Conservation (phyloP, 768 basidiomycete genomes). For the Pulveroboletus sp. region DNA sequence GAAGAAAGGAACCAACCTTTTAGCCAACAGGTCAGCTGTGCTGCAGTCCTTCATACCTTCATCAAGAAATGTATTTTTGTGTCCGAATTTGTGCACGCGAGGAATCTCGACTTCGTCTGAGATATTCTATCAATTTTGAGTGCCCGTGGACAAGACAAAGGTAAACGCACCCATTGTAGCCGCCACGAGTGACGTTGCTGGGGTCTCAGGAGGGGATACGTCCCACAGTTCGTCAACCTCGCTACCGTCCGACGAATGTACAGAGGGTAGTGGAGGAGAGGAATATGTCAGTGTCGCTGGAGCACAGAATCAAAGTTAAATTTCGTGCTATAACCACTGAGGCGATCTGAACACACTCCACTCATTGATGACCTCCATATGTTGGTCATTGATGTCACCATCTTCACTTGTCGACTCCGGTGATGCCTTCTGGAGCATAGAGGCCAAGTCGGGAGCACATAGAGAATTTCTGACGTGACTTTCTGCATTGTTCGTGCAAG, state of each 20-base stretch:
- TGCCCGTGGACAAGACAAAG: neutral
- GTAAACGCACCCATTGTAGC: constrained; percentile 47
- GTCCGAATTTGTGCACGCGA: constrained; percentile 44
- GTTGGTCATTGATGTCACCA: constrained; percentile 41
- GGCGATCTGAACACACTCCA: constrained; percentile 48
- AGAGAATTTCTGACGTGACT: constrained; percentile 8
- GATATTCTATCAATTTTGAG: constrained; percentile 3
- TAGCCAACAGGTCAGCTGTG: constrained; percentile 14
- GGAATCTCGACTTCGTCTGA: constrained; percentile 55
- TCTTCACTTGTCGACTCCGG: constrained; percentile 36
- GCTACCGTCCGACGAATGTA: constrained; percentile 36
- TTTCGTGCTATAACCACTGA: neutral
- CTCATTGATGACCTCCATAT: constrained; percentile 59
- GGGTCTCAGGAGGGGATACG: constrained; percentile 44
- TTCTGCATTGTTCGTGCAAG: neutral
- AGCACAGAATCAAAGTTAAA: constrained; percentile 5
- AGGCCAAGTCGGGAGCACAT: constrained; percentile 26
- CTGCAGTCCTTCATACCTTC: neutral
- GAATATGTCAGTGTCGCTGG: constrained; percentile 38
- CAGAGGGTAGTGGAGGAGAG: constrained; percentile 36
- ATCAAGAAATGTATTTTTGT: constrained; percentile 15
- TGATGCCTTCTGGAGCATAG: constrained; percentile 22
- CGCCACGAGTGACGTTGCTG: constrained; percentile 37
- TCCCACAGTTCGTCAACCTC: constrained; percentile 52
- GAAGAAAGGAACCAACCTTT: constrained; percentile 23